Percentiles rank a stretch among this genome's conserved stretches.
Conservation (phyloP, 2,329 filamentous ascomycete species). For the Botryotinia narcissicola region DNA sequence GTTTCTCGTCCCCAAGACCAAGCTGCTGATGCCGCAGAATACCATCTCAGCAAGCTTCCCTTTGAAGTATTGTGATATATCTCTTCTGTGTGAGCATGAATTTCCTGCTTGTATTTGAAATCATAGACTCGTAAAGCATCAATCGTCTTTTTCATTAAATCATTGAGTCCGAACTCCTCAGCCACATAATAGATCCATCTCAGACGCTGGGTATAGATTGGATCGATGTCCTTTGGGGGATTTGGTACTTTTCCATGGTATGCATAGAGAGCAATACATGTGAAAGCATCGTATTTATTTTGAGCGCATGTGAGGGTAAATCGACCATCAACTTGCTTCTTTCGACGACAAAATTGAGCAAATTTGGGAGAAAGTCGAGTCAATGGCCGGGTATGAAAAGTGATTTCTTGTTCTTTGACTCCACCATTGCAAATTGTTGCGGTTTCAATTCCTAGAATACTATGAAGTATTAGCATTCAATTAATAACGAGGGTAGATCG, state of each 20-base stretch:
- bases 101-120: neutral
- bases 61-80: constrained; percentile 12
- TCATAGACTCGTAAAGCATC: constrained; percentile 5
- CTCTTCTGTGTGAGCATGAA: neutral
- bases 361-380: constrained; percentile 7
- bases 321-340: constrained; percentile 3
- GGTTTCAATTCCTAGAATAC: constrained; percentile 11
- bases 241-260: constrained; percentile 9
- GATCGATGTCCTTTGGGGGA: neutral
- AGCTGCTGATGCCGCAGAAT: constrained; percentile 9
- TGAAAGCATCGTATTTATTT: constrained; percentile 6
- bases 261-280: constrained; percentile 12
- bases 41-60: constrained; percentile 13
- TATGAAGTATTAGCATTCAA: neutral
- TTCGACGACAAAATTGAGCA: neutral
- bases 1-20: constrained; percentile 18
- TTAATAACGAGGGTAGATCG: neutral
- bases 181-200: constrained; percentile 10
- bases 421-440: neutral
- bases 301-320: constrained; percentile 1
- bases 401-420: constrained; percentile 5
- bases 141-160: constrained; percentile 10
- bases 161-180: constrained; percentile 8
- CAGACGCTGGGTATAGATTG: neutral
- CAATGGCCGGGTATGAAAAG: constrained; percentile 11